These are phyloP conservation scores for Borealophlyctis nickersoniae DNA, from an alignment of 192 early-diverging fungal genomes.

Conservation along the genomic window DNA sequence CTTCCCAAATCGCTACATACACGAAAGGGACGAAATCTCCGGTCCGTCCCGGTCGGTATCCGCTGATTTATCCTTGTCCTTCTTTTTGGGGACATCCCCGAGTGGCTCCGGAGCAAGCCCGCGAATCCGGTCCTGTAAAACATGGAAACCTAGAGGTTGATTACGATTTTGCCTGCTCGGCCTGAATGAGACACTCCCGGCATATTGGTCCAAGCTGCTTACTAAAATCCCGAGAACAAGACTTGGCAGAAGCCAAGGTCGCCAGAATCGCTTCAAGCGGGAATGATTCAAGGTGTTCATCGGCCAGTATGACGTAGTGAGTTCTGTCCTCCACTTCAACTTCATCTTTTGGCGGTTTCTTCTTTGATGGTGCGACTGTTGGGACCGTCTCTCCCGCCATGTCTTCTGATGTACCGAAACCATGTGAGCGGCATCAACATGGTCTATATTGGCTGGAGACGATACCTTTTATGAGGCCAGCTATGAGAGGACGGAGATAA, in stretches of 20 bases:
- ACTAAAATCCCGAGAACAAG: background rate
- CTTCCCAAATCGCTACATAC: background rate
- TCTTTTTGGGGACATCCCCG: background rate
- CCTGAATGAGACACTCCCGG: background rate
- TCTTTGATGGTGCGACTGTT: background rate
- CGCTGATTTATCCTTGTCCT: background rate
- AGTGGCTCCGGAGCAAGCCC: background rate
- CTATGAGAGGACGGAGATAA: background rate
- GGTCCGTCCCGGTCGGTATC: background rate
- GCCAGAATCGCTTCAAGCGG: background rate
- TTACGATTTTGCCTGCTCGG: too few species aligned
- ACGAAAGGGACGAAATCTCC: background rate
- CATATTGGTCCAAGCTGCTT: background rate
- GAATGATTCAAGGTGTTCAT: background rate
- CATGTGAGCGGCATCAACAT: too few species aligned
- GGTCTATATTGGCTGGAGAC: too few species aligned
- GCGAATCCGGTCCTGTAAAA: background rate
- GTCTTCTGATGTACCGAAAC: too few species aligned
- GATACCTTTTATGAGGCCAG: too few species aligned
- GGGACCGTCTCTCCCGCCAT: too few species aligned
- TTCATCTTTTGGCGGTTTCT: background rate
- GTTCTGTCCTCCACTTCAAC: background rate
- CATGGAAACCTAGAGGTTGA: background rate
- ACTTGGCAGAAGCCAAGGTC: background rate
- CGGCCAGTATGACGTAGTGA: background rate